Evolutionary conservation across 345 rosid genomes (phyloP).

Genomic region (Gossypium rotundifolium): DNA sequence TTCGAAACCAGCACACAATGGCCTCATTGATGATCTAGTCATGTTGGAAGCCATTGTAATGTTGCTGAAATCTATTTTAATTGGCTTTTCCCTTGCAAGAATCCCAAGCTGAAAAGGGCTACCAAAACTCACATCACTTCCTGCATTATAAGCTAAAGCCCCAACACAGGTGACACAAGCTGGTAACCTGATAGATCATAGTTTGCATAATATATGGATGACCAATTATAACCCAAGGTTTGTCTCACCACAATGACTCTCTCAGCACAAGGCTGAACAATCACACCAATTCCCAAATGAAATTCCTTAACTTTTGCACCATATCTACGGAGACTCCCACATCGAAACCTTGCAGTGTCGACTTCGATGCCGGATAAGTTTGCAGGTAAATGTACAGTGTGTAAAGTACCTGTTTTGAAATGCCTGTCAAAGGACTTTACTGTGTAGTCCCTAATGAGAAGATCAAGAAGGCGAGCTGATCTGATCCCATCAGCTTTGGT

Average conservation of each 20-base stretch:
- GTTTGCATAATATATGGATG: conserved; percentile 56
- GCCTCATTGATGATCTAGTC: conserved; percentile 24
- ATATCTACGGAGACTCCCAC: conserved; percentile 79
- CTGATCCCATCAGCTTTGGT: conserved; percentile 36
- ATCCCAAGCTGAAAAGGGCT: conserved; percentile 59
- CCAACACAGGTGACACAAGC: conserved; percentile 71
- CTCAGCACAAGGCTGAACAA: conserved; percentile 68
- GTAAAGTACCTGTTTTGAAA: conserved; percentile 52
- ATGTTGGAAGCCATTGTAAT: conserved; percentile 15
- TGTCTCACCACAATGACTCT: conserved; percentile 78
- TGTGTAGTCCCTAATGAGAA: conserved; percentile 68
- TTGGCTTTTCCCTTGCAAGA: conserved; percentile 38
- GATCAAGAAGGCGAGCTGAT: conserved; percentile 59
- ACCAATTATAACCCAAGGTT: conserved; percentile 65
- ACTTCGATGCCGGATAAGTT: conserved; percentile 70
- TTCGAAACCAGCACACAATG: conserved; percentile 67
- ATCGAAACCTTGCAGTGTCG: conserved; percentile 60
- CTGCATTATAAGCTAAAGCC: conserved; percentile 72
- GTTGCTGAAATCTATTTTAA: conserved; percentile 53
- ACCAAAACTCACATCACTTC: conserved; percentile 27
- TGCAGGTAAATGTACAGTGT: conserved; percentile 54
- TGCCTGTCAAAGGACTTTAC: conserved; percentile 43
- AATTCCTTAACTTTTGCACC: conserved; percentile 76
- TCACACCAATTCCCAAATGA: conserved; percentile 48
- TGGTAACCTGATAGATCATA: conserved; percentile 76